Conservation (phyloP, 768 basidiomycete genomes). For the Calvatia gigantea region DNA sequence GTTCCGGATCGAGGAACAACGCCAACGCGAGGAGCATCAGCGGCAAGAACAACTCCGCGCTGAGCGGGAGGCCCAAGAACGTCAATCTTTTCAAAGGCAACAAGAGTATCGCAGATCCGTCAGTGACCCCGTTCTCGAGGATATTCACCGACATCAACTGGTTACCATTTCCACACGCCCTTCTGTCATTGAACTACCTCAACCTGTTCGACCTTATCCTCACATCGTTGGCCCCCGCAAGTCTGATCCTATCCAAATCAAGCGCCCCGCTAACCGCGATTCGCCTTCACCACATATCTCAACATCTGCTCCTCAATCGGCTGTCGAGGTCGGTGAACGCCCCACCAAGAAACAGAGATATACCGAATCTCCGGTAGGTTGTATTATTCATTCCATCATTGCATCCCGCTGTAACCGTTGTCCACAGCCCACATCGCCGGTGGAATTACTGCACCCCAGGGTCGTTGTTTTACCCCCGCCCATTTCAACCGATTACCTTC, state of each 20-base stretch:
- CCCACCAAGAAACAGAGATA: slow-evolving; percentile 42
- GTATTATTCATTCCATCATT: no score
- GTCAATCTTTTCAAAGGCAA: slow-evolving; percentile 19
- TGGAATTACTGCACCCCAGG: neutral
- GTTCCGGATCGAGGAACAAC: slow-evolving; percentile 18
- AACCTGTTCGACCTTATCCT: slow-evolving; percentile 9
- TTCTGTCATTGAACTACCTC: slow-evolving; percentile 18
- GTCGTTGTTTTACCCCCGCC: slow-evolving; percentile 8
- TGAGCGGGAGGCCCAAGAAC: slow-evolving; percentile 23
- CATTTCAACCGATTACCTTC: neutral
- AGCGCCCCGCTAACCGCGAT: slow-evolving; percentile 14
- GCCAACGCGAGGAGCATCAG: slow-evolving; percentile 4
- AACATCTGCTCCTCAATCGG: slow-evolving; percentile 15
- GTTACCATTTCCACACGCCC: slow-evolving; percentile 4
- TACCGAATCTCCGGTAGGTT: slow-evolving; percentile 31
- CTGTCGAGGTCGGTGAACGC: slow-evolving; percentile 21
- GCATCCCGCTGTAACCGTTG: neutral
- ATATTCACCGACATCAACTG: slow-evolving; percentile 8
- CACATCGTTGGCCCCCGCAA: slow-evolving; percentile 17
- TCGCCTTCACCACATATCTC: slow-evolving; percentile 16
- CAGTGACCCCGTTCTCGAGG: slow-evolving; percentile 1
- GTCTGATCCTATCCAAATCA: slow-evolving; percentile 17
- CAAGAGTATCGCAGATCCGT: slow-evolving; percentile 14
- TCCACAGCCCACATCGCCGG: neutral
- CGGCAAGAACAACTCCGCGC: slow-evolving; percentile 20